Evolutionary conservation across 495 filamentous ascomycete genomes (phyloP).

Genomic region (Wilcoxina mikolae): DNA sequence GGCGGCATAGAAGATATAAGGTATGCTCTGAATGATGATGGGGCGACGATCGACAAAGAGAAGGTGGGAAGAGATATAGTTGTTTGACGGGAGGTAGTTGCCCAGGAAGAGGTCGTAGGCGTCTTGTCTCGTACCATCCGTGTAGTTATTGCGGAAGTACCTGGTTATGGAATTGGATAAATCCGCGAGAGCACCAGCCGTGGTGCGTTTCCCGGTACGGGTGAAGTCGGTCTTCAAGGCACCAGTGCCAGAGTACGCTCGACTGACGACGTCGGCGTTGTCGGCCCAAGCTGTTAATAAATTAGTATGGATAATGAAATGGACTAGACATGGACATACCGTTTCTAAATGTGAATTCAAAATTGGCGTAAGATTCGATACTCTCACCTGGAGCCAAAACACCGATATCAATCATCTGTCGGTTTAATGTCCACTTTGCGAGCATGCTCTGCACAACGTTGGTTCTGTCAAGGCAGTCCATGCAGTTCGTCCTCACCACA

Average conservation of each 20-base stretch:
- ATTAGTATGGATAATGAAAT: neutral
- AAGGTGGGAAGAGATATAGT: conserved; percentile 45
- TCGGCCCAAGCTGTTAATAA: conserved; percentile 58
- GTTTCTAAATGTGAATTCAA: conserved; percentile 82
- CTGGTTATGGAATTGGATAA: conserved; percentile 65
- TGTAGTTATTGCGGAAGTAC: conserved; percentile 81
- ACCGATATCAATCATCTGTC: conserved; percentile 70
- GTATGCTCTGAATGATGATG: conserved; percentile 70
- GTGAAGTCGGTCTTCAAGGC: conserved; percentile 96
- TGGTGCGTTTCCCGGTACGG: conserved; percentile 72
- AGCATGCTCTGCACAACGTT: conserved; percentile 97
- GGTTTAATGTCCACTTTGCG: conserved; percentile 69
- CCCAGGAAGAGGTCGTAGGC: conserved; percentile 90
- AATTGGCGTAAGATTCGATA: conserved; percentile 54
- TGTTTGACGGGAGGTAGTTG: conserved; percentile 55
- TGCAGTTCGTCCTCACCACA: conserved; percentile 93
- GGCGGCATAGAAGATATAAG: conserved; percentile 77
- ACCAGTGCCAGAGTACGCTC: conserved; percentile 83
- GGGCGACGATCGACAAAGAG: conserved; percentile 81
- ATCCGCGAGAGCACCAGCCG: conserved; percentile 66
- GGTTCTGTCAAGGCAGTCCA: conserved; percentile 96
- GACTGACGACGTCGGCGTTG: conserved; percentile 88
- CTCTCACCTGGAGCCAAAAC: conserved; percentile 55
- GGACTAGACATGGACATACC: conserved; percentile 31
- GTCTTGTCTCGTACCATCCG: conserved; percentile 84